Evolutionary conservation across 108 stramenopile genomes (phyloP), one percentile per base, ranked within the genome.

Genomic region (Schizochytrium sp.): DNA sequence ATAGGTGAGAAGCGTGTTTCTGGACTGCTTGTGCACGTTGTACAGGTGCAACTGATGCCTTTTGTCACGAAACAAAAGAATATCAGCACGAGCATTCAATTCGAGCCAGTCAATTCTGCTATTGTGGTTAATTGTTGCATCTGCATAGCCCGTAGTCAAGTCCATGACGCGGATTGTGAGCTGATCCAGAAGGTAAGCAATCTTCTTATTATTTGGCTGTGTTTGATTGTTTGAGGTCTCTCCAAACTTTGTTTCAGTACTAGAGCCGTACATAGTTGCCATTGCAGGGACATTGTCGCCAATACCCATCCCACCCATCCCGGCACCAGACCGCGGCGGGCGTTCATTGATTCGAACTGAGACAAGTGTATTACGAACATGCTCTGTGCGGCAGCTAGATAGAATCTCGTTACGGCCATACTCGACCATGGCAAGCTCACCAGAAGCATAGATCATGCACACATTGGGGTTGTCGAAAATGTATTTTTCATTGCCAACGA

Each of bases 71-170:
- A 92, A 95, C 4, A 95, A 91, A 19, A 95, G 89, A 4, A 95
- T 60, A 73, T 89, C 90, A 3, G 90, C 93, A 46, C 93, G 72
- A 17, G 90, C 76, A 57, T 95, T 95, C 44, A 95, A 72, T 89
- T 95, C 94, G 4, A 95, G 61, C 93, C 94, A 95, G 91, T 95
- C 94, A n/a, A 95, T 89, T 47, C 87, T 89, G 64, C 59, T 57
- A 49, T 94, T 93, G 64, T 94, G 94, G 56, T 69, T 57, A 50
- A 95, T 59, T 3, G 92, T 92, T 50, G 90, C 90, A 2, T 88
- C 64, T 2, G 88, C 57, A 10, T 89, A 72, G 47, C 91, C 72
- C 4, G 94, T 88, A 53, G 89, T 55, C 57, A 94, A 87, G 72
- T 94, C 93, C 90, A 94, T 92, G 57, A 95, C 89, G 57, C 93